Percentiles rank a stretch among this genome's conserved stretches.
Evolutionary conservation across 225 moss, liverwort and hornwort species (phyloP).

Genomic region (Marchantia paleacea): DNA sequence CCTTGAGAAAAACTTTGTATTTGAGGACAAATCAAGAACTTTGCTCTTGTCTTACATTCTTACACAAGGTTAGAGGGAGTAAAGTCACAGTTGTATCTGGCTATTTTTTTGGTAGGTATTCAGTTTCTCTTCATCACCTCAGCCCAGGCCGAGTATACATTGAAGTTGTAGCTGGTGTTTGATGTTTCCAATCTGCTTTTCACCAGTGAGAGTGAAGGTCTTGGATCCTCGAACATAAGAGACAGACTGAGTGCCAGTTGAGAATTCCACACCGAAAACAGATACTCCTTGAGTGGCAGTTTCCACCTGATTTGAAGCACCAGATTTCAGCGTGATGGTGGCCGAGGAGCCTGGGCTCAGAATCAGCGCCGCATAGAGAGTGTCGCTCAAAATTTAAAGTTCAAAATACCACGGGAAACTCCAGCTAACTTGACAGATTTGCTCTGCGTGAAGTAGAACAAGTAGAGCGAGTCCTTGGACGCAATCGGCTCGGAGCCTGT

Average conservation of each 20-base stretch:
- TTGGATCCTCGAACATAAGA: constrained; percentile 27
- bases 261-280: constrained; percentile 32
- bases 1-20: no score
- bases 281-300: constrained; percentile 23
- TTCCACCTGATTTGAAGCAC: neutral
- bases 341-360: constrained; percentile 7
- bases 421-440: neutral
- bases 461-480: constrained; percentile 25
- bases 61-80: no score
- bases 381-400: constrained; percentile 21
- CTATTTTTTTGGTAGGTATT: no score
- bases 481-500: constrained; percentile 32
- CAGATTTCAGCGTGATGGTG: neutral
- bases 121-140: no score
- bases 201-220: constrained; percentile 29
- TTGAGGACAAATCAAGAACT: no score
- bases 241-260: constrained; percentile 30
- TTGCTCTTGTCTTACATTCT: no score
- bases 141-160: no score
- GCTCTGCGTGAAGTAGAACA: constrained; percentile 35
- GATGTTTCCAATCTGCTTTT: constrained; percentile 23
- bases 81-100: no score
- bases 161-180: constrained; percentile 32
- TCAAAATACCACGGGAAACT: constrained; percentile 16
- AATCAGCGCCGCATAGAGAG: constrained; percentile 30